These are phyloP conservation scores for Lasiosphaeria miniovina DNA, from an alignment of 495 filamentous ascomycete genomes.

Conservation along the genomic window DNA sequence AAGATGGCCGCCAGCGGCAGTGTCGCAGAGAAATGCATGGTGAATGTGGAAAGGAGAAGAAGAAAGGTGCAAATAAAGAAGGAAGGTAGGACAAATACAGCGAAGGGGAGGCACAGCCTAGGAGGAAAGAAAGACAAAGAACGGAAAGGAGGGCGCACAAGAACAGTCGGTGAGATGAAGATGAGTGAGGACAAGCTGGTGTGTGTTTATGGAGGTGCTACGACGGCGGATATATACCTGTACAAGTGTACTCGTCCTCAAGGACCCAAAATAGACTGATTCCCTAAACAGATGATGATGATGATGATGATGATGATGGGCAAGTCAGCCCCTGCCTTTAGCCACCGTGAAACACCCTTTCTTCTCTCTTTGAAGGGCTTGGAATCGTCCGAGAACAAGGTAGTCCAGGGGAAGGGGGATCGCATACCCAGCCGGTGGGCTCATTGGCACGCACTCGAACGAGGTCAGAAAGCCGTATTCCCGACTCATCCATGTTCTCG, in stretches of 20 bases:
- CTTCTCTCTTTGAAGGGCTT: neutral
- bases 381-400: too few species aligned
- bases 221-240: neutral
- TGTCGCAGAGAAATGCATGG: constrained; percentile 5
- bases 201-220: neutral
- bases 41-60: neutral
- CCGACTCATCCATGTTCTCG: too few species aligned
- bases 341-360: neutral
- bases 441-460: too few species aligned
- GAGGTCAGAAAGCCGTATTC: too few species aligned
- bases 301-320: neutral
- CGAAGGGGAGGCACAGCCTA: constrained; percentile 17
- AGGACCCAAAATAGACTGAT: neutral
- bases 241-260: neutral
- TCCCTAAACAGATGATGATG: neutral
- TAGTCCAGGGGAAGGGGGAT: too few species aligned
- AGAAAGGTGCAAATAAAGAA: neutral
- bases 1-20: constrained; percentile 38
- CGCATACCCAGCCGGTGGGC: too few species aligned
- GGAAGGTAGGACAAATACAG: neutral
- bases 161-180: neutral
- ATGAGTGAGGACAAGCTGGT: neutral
- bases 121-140: constrained; percentile 4
- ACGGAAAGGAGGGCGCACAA: constrained; percentile 4
- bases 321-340: neutral